Base-by-base conservation (phyloP, 1,284 basidiomycete species). In the Coniferiporia weirii region DNA sequence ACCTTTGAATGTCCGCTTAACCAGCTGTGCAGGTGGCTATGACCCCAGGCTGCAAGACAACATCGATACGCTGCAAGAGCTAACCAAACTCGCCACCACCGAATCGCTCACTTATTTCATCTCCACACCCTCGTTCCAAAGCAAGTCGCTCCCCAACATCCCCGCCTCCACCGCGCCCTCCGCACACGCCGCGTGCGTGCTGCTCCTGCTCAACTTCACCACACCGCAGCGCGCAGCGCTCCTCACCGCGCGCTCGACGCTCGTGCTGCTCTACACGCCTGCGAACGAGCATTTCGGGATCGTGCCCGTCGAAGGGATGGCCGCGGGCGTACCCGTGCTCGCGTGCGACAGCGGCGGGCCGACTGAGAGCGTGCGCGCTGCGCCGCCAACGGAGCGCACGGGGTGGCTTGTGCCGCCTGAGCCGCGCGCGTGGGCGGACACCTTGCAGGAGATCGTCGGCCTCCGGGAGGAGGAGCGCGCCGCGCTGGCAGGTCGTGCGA, bases 271-370 rank as follows among this genome's bases (percentile, higher is more conserved):
- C 3, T 99, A 99, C 72, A 99, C 97, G 0, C 96, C 97, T 0
- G 78, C 83, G 1, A 95, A 97, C 71, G 96, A 99, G 69, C 96
- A 99, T 72, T 97, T 99, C 69, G 96, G 96, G 1, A 98, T 99
- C 66, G 95, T 91, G 0, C 96, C 96, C 0, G 82, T 98, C 4
- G 97, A 99, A 71, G 95, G 86, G 0, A 98, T 98, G 94, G 83
- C 87, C 1, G 95, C 90, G 62, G 92, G 93, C 1, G 71, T 98
- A 0, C 94, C 95, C 0, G 91, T 99, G 0, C 72, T 99, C 5
- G 95, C 95, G 0, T 92, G 89, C 65, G 79, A 95, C 70, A 89
- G 83, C 54, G 96, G 97, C 36, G 96, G 96, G 0, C 96, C 97
- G 1, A 89, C 85, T 0, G 96, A 99, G 74, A 96, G 90, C 49